Evolutionary conservation across 2,329 filamentous ascomycete genomes (phyloP).

Genomic region (Penicillium sclerotiorum): DNA sequence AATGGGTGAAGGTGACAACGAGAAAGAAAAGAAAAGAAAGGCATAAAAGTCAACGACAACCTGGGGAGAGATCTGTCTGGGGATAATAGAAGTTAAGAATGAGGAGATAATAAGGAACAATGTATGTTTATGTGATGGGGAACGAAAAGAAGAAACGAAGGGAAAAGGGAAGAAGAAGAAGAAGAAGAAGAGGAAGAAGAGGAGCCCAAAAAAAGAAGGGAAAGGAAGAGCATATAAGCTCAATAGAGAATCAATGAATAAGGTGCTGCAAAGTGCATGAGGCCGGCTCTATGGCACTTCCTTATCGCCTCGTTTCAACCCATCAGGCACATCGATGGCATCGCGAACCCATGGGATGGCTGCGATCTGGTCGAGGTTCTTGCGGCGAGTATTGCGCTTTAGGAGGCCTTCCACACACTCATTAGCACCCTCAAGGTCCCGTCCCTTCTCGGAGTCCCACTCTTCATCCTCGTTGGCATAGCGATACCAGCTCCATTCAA

Average conservation of each 20-base stretch:
- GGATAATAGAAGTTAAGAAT: not conserved
- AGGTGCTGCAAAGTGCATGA: slow-evolving; percentile 14
- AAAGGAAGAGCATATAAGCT: not conserved
- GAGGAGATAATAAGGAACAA: not conserved
- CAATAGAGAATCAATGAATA: no score
- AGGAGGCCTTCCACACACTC: slow-evolving; percentile 81
- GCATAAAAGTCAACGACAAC: not conserved
- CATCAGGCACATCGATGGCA: slow-evolving; percentile 69
- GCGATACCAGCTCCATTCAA: slow-evolving; percentile 93
- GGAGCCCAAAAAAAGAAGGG: no score
- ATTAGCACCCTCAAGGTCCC: slow-evolving; percentile 73
- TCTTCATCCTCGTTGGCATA: slow-evolving; percentile 84
- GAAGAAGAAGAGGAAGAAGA: slow-evolving; percentile 5
- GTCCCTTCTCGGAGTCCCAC: slow-evolving; percentile 71
- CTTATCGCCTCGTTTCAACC: slow-evolving; percentile 56
- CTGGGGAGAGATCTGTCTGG: not conserved
- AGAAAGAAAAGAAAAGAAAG: not conserved
- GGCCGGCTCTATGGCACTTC: slow-evolving; percentile 48
- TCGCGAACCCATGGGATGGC: slow-evolving; percentile 73
- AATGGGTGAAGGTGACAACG: not conserved
- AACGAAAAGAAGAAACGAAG: no score
- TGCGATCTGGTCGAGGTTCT: slow-evolving; percentile 73
- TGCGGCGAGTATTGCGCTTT: slow-evolving; percentile 78
- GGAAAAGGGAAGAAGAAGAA: no score
- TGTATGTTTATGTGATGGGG: no score